Evolutionary conservation across 2,329 filamentous ascomycete genomes (phyloP).

Genomic region (Cryphonectria naterciae): DNA sequence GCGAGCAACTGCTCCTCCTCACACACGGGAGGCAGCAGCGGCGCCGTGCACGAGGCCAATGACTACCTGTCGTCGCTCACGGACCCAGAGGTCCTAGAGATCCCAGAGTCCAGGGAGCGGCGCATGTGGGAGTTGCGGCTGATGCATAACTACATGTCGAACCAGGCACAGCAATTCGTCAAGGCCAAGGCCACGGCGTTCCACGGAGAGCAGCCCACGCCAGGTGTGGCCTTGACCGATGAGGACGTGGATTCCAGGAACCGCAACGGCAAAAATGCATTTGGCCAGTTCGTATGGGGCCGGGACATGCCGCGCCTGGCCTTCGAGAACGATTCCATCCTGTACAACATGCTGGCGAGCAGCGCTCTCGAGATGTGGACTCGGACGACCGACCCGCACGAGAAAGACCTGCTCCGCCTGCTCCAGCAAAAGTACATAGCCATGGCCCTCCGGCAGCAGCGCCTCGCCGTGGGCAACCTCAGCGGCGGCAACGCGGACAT

Average conservation of each 20-base stretch:
- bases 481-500: constrained; percentile 39
- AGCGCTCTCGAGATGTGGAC: constrained; percentile 44
- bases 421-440: constrained; percentile 44
- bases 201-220: constrained; percentile 31
- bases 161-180: constrained; percentile 37
- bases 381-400: constrained; percentile 21
- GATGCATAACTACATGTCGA: constrained; percentile 41
- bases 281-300: constrained; percentile 36
- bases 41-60: constrained; percentile 31
- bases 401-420: constrained; percentile 30
- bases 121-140: constrained; percentile 43
- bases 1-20: constrained; percentile 17
- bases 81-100: constrained; percentile 31
- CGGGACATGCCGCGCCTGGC: constrained; percentile 41
- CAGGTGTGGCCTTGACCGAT: constrained; percentile 10
- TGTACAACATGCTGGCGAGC: constrained; percentile 42
- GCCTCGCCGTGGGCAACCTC: constrained; percentile 40
- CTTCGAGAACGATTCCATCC: constrained; percentile 39
- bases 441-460: constrained; percentile 43
- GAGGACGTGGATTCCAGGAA: constrained; percentile 2
- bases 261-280: not conserved
- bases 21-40: constrained; percentile 11
- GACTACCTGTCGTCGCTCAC: constrained; percentile 27
- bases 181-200: constrained; percentile 1
- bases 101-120: constrained; percentile 42